Base-by-base conservation (phyloP, 192 early-diverging fungal species). In the Podila minutissima region DNA sequence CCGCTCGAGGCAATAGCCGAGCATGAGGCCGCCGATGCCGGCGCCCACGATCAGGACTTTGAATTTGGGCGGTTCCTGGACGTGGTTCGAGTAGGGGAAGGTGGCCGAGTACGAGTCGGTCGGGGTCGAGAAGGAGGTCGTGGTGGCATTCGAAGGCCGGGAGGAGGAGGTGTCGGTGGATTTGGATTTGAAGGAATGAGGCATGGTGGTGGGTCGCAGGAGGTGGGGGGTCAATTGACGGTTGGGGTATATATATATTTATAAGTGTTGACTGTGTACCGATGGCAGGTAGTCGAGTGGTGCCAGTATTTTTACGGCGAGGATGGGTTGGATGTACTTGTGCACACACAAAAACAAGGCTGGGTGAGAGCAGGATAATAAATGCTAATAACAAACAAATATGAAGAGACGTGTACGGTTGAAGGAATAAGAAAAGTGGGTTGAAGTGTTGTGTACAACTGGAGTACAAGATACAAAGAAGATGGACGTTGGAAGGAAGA, bases 1-100 rank as follows among this genome's bases (percentile, higher is more conserved):
- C 15, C 55, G 66, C 66, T 68, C 53, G 11, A 68, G 24, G 28
- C 66, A 68, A 22, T 68, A 68, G 19, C 53, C 66, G 3, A 68
- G 66, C 66, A 59, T 68, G 8, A 68, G 55, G 13, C 66, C 66
- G 12, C 66, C 66, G 10, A 68, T 68, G 22, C 66, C 66, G 1
- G 66, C 66, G 6, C 66, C 66, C 6, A 68, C 66, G 26, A 68
- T 68, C 7, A 68, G 33, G 13, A 68, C 66, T 22, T 31, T 68
- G 66, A 68, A 68, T 28, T 48, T 22, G 5, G 64, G 28, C 3
- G 19, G 20, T 2, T 66, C 64, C 10, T 32, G 49, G 24, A 66
- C 29, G 10, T 49, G 41, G 41, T 11, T 66, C 10, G 64, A 53
- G 64, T 66, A 66, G 24, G 64, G 64, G 64, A 50, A 66, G 6